Base-by-base conservation (phyloP, 768 basidiomycete genomes). In the Trametes sanguinea region DNA sequence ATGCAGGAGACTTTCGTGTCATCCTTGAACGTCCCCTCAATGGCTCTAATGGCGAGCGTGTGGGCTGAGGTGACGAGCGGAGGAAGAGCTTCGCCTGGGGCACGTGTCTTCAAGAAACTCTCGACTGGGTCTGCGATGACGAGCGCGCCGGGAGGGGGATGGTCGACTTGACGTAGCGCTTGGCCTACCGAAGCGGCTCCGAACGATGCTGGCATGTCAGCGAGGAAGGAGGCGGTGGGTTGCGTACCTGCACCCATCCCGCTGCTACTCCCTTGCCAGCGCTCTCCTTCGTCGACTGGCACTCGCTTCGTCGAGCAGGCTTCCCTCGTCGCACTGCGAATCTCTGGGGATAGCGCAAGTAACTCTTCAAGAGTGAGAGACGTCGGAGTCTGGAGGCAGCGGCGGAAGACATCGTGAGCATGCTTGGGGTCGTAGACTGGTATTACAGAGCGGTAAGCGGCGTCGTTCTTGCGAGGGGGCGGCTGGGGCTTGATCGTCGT, bases 1-100 rank as follows among this genome's bases (percentile, higher is more conserved):
- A n/a, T n/a, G n/a, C n/a, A n/a, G n/a, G n/a, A n/a, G 68, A 57
- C 53, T 1, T 27, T 17, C 7, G 40, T 37, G 37, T 43, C 40
- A 22, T 58, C 55, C 16, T 60, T 55, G 27, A 70, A 60, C 6
- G 42, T 16, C 16, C 60, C 57, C 3, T 60, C 37, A 29, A 70
- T 57, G 17, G 64, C 48, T 2, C 66, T 63, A 11, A 70, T 61
- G 0, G 64, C 58, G 6, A 60, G 54, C 1, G 65, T 63, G 6
- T 68, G 58, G n/a, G 40, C 42, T 0, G 66, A 59, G 9, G 62
- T 56, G n/a, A n/a, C n/a, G n/a, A n/a, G 17, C 6, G 64, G 51
- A n/a, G 47, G 37, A 0, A 29, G 57, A 30, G 37, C 13, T 16
- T 53, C 40, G n/a, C 52, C 57, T 1, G 37, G 45, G 1, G 37